phyloP scores from a whole-genome alignment of 1,284 basidiomycete species.

The Bondarzewia mesenterica region DNA sequence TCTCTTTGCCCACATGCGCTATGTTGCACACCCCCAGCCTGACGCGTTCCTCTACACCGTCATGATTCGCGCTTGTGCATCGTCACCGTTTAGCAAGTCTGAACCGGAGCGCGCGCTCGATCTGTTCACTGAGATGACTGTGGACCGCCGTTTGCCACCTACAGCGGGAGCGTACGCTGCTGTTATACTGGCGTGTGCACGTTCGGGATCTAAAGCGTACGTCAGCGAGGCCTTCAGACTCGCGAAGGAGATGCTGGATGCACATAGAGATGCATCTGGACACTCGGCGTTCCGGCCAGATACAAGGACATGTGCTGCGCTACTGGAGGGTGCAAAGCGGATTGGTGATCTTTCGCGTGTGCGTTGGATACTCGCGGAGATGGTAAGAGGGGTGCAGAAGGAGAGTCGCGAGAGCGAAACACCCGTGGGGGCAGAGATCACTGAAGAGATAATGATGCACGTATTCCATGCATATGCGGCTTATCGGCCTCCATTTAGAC shows the following conservation, averaged over 20 bases:
- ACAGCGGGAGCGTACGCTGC: slow-evolving; percentile 73
- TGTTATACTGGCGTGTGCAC: slow-evolving; percentile 70
- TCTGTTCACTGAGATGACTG: slow-evolving; percentile 88
- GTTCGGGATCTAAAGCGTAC: slow-evolving; percentile 52
- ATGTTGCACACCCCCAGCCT: slow-evolving; percentile 83
- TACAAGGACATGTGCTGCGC: slow-evolving; percentile 66
- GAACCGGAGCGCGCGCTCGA: slow-evolving; percentile 91
- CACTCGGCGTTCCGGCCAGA: slow-evolving; percentile 55
- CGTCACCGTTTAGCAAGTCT: slow-evolving; percentile 28
- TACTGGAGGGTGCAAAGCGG: slow-evolving; percentile 86
- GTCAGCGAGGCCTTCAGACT: slow-evolving; percentile 75
- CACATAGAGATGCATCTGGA: slow-evolving; percentile 57
- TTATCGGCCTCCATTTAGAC: slow-evolving; percentile 65
- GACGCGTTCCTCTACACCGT: slow-evolving; percentile 67
- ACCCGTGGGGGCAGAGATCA: slow-evolving; percentile 32
- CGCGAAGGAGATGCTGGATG: slow-evolving; percentile 75
- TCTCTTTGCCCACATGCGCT: slow-evolving; percentile 92
- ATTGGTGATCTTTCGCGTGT: slow-evolving; percentile 77
- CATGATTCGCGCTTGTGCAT: slow-evolving; percentile 86
- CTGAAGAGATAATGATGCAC: slow-evolving; percentile 74
- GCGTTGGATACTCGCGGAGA: slow-evolving; percentile 89
- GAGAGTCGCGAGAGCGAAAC: slow-evolving; percentile 11
- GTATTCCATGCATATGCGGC: slow-evolving; percentile 86
- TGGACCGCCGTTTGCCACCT: slow-evolving; percentile 56
- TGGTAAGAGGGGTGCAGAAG: slow-evolving; percentile 38